Evolutionary conservation across 352 stramenopile genomes (phyloP).

Genomic region (Pythium plurisporium): DNA sequence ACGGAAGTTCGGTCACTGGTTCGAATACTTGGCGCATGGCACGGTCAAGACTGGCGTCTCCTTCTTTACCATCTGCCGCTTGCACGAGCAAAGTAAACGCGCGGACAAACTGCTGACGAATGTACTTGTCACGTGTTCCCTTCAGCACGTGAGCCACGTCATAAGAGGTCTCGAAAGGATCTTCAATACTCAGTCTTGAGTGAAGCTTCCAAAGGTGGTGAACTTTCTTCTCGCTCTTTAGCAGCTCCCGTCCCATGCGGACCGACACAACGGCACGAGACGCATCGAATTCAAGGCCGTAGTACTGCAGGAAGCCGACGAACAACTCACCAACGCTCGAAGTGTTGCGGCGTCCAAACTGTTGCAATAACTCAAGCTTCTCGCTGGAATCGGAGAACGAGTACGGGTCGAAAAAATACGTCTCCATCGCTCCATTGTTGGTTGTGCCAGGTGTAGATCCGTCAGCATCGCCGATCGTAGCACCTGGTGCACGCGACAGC

Average conservation of each 20-base stretch:
- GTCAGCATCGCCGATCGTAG: constrained; percentile 19
- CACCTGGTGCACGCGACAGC: constrained; percentile 39
- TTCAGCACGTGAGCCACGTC: constrained; percentile 97
- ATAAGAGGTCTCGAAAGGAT: constrained; percentile 98
- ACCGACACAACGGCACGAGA: constrained; percentile 64
- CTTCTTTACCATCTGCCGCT: constrained; percentile 15
- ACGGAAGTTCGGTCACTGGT: constrained; percentile 18
- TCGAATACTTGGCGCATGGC: constrained; percentile 20
- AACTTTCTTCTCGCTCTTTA: constrained; percentile 73
- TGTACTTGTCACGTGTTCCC: constrained; percentile 79
- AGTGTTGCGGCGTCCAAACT: constrained; percentile 45
- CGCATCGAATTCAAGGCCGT: constrained; percentile 65
- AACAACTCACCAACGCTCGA: constrained; percentile 60
- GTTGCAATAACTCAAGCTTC: constrained; percentile 36
- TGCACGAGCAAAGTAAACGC: constrained; percentile 62
- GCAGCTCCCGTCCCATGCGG: constrained; percentile 56
- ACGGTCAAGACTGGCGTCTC: background rate
- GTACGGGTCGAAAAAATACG: constrained; percentile 83
- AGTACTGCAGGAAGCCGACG: constrained; percentile 75
- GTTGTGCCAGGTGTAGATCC: background rate
- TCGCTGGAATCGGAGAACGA: constrained; percentile 42
- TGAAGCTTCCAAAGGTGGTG: constrained; percentile 69
- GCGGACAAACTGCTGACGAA: constrained; percentile 76
- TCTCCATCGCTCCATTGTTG: constrained; percentile 41
- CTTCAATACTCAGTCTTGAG: constrained; percentile 91